phyloP scores from a whole-genome alignment of 768 basidiomycete species.

The Russula foetens region DNA sequence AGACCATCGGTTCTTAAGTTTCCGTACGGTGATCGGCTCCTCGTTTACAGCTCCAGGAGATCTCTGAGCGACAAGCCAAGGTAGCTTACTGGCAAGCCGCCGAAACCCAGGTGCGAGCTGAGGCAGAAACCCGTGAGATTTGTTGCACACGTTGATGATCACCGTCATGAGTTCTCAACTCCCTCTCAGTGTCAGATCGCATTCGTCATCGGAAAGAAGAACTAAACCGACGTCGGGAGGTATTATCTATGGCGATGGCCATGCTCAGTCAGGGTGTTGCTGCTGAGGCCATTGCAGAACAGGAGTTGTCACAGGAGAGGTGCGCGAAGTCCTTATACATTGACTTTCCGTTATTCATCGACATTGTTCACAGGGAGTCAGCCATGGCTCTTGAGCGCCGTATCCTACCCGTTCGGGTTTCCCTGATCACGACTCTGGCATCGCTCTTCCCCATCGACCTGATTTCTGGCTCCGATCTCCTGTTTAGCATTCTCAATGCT shows the following conservation, averaged over 20 bases:
- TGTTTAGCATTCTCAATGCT: slow-evolving; percentile 79
- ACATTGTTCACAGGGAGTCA: slow-evolving; percentile 34
- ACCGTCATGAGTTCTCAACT: slow-evolving; percentile 7
- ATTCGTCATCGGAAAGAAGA: slow-evolving; percentile 38
- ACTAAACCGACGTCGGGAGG: slow-evolving; percentile 39
- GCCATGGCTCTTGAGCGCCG: slow-evolving; percentile 40
- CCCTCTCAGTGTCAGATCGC: slow-evolving; percentile 32
- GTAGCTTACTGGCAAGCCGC: slow-evolving; percentile 33
- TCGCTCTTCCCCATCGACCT: slow-evolving; percentile 87
- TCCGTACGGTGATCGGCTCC: slow-evolving; percentile 17
- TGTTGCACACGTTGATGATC: slow-evolving; percentile 20
- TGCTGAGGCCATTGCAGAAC: slow-evolving; percentile 15
- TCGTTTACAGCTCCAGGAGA: slow-evolving; percentile 52
- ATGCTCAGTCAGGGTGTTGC: slow-evolving; percentile 29
- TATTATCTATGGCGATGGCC: slow-evolving; percentile 37
- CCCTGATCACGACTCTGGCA: slow-evolving; percentile 62
- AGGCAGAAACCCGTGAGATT: slow-evolving; percentile 35
- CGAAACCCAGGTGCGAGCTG: slow-evolving; percentile 23
- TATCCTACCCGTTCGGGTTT: slow-evolving; percentile 48
- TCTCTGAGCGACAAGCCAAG: slow-evolving; percentile 53
- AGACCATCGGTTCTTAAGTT: neutral
- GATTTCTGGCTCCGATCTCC: slow-evolving; percentile 71
- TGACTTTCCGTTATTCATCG: slow-evolving; percentile 15
- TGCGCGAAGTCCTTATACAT: slow-evolving; percentile 11
- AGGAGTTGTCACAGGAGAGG: slow-evolving; percentile 30